Conservation (phyloP, 441 rosid species). For the Erodium chrysanthum region DNA sequence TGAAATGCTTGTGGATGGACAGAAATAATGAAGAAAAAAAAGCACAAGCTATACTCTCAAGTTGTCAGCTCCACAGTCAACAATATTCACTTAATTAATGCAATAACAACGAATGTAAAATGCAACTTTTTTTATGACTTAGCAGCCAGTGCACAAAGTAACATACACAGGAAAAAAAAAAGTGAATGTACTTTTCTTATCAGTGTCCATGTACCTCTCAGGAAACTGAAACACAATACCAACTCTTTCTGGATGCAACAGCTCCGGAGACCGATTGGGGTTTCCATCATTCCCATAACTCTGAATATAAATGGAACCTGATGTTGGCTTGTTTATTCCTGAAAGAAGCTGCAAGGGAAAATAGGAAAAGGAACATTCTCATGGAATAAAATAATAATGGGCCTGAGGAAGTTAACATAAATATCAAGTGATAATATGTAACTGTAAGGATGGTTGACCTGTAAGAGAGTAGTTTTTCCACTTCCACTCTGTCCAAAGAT, state of each 20-base stretch:
- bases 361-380: conserved; percentile 9
- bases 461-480: conserved; percentile 88
- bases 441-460: conserved; percentile 28
- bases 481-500: conserved; percentile 93
- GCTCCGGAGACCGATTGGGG: conserved; percentile 36
- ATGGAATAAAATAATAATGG: conserved; percentile 6
- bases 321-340: conserved; percentile 68
- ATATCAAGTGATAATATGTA: neutral
- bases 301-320: conserved; percentile 70
- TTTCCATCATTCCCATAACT: conserved; percentile 49
- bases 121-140: neutral
- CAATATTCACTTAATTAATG: neutral
- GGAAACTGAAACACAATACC: conserved; percentile 94
- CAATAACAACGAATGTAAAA: neutral
- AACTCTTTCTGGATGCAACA: conserved; percentile 54
- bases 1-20: neutral
- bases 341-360: conserved; percentile 62
- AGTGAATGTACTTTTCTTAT: conserved; percentile 7
- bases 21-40: neutral
- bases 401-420: neutral
- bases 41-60: neutral
- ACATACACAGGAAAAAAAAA: neutral
- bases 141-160: neutral
- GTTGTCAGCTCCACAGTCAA: neutral
- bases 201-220: conserved; percentile 37